Evolutionary conservation across 2,329 filamentous ascomycete genomes (phyloP), one percentile per base, ranked within the genome.

Genomic region (Sarocladiaceae sp.): DNA sequence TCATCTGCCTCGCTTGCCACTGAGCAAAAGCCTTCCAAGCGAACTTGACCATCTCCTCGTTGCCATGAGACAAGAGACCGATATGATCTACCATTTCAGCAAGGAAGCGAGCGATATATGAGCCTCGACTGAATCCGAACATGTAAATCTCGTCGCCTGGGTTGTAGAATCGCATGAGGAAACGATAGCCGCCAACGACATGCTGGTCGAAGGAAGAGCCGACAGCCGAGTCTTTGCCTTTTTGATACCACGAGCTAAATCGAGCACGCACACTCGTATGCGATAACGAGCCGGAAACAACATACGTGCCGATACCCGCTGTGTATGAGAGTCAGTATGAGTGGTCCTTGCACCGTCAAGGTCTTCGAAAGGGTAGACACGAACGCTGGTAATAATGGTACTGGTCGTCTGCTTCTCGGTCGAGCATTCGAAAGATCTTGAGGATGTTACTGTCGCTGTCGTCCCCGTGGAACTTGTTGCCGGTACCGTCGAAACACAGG

Each of bases 1-100:
- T 71, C 18, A 71, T 68, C 74, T 70, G 23, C 7, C 85, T 79
- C 39, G 76, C 77, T 61, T 89, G 84, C 85, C 86, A 90, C 62
- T 85, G 82, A 7, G 84, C 79, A 60, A 90, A 91, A 0, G 86
- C 85, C 64, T 88, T 91, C 88, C 89, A 94, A 1, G 88, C 89
- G 64, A 95, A 95, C 3, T 79, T 76, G 50, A 90, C 83, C 83
- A 94, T 86, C 59, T 94, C 90, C 62, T 95, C 88, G 59, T 95
- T 95, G 11, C 90, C 89, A 50, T 88, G 85, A 12, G 85, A 86
- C 13, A 95, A 74, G 0, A 95, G 74, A 1, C 90, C 90, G 52
- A 94, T 84, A 58, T 88, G 85, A 61, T 94, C 88, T 6, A 94
- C 76, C 89, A 93, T 93, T 62, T 94, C 88, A 0, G 89, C 88